Evolutionary conservation across 1,139 yeast species (phyloP), one percentile per base, ranked within the genome.

Genomic region (Saccharomyces uvarum): DNA sequence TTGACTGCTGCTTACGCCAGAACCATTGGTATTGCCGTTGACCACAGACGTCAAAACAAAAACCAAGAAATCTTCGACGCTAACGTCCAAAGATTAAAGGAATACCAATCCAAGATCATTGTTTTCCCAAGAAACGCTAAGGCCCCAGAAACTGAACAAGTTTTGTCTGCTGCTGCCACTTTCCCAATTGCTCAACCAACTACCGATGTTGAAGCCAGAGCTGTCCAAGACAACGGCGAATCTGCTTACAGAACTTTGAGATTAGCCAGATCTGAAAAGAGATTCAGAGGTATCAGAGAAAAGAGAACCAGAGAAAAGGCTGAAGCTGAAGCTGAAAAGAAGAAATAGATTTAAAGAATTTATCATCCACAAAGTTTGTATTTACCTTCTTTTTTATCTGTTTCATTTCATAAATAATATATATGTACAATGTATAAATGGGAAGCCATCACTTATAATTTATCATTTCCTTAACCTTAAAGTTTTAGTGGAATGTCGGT

Each of bases 31-130:
- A 88, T 93, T 73, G 88, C 99, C 70, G 99, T 93, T 73, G 99
- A 93, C 84, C 96, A 88, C 95, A 93, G 99, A 84, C 93, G 99
- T 82, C 95, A 87, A 77, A 95, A 93, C 96, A 90, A 88, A 82
- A 86, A 93, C 71, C 88, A 88, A 73, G 99, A 91, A 82, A 91
- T 88, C 71, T 88, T 90, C 71, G 95, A 91, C 75, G 80, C 83
- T 73, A 93, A 93, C 80, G 98, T 93, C 73, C 88, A 84, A 76
- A 90, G 99, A 84, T 86, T 93, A 77, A 81, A 88, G 81, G 96
- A 89, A 79, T 95, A 89, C 95, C 82, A 85, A 81, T 81, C 95
- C 72, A 91, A 91, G 82, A 84, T 95, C 79, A 93, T 95, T 72
- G 84, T 91, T 73, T 90, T 91, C 81, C 97, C 95, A 82, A 84